Base-by-base conservation (phyloP, 2,329 filamentous ascomycete genomes). In the Xylariaceae sp. region DNA sequence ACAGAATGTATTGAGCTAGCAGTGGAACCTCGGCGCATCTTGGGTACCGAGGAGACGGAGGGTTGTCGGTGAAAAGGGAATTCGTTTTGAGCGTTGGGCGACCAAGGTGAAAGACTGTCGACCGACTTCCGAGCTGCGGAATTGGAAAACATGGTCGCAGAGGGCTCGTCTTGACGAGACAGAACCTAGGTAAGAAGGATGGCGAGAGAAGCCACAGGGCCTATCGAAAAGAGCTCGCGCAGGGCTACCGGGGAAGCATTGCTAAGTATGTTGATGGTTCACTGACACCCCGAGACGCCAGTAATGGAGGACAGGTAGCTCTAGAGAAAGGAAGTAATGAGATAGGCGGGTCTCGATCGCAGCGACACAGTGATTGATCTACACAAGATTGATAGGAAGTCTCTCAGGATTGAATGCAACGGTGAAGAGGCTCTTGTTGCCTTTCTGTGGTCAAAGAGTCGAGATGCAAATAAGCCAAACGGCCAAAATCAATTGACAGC, bases 1-100 rank as follows among this genome's bases (percentile, higher is more conserved):
- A 95, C 81, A 24, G 90, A 96, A 60, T 84, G 81, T 53, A 91
- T 80, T 17, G 91, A 96, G 71, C 89, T 95, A 34, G 90, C 84
- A 19, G 83, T 87, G 41, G 93, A 97, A 48, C 81, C 86, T 64
- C 89, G 78, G 60, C 90, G 75, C 36, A 78, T 72, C 12, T 60
- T 58, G 11, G 67, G 57, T 54, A 76, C 74, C 49, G 74, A 57
- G 50, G 67, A 56, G 56, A 57, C 66, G 48, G 74, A 71, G 42
- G 61, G 65, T 47, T 71, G 68, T 44, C 74, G 79, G 63, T 74
- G 79, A 64, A 74, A 85, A 65, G 61, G 77, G 66, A 71, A 75
- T 48, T 83, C 79, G 44, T 69, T 64, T 31, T 69, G 65, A 31
- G 75, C 67, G 11, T 70, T 69, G 19, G 75, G 71, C 13, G 76